phyloP scores from a whole-genome alignment of 75 land plant genomes.

The Picea sitchensis region DNA sequence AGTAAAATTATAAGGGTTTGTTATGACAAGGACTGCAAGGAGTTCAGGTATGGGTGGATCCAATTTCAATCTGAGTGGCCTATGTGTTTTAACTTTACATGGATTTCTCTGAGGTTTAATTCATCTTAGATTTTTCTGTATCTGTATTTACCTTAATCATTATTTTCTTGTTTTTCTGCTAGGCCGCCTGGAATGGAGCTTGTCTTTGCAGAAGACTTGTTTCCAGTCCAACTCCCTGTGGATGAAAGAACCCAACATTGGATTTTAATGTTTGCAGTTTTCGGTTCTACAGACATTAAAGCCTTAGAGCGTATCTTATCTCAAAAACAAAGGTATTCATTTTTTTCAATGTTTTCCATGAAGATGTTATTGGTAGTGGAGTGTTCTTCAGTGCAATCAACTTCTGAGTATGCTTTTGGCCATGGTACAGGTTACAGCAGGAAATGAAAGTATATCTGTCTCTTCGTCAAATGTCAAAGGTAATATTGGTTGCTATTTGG shows the following conservation, averaged over 20 bases:
- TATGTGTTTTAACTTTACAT: neutral
- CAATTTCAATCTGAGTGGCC: neutral
- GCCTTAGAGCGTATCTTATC: conserved; percentile 60
- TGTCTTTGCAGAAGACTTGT: conserved; percentile 69
- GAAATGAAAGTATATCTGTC: conserved; percentile 67
- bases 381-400: neutral
- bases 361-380: neutral
- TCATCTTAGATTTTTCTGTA: neutral
- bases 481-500: conserved; percentile 15
- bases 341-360: neutral
- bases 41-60: conserved; percentile 54
- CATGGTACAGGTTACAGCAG: conserved; percentile 58
- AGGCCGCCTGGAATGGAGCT: conserved; percentile 85
- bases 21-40: conserved; percentile 76
- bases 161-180: neutral
- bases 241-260: conserved; percentile 78
- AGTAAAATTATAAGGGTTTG: conserved; percentile 68
- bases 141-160: neutral
- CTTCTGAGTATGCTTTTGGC: neutral
- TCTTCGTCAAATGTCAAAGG: conserved; percentile 59
- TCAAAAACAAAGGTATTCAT: conserved; percentile 75
- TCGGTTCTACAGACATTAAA: conserved; percentile 58
- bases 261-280: conserved; percentile 66
- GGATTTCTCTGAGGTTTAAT: neutral
- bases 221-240: conserved; percentile 59